Evolutionary conservation across 495 filamentous ascomycete genomes (phyloP).

Genomic region (Parathielavia appendiculata): DNA sequence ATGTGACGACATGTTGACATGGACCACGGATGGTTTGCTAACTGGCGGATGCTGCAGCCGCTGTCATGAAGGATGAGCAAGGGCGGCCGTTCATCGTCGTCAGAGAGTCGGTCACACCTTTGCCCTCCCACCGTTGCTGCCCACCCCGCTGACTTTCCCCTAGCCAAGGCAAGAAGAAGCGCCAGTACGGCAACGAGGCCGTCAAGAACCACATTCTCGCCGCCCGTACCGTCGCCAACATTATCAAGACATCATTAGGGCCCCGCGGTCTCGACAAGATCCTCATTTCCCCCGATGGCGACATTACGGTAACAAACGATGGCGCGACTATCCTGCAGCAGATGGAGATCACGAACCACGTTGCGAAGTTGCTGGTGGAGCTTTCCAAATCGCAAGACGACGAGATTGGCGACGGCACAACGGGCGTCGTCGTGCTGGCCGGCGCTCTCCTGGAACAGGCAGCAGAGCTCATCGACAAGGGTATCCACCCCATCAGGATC

Average conservation of each 20-base stretch:
- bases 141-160: conserved; percentile 17
- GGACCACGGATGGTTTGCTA: conserved; percentile 9
- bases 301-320: conserved; percentile 99
- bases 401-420: conserved; percentile 98
- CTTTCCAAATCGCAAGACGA: conserved; percentile 99
- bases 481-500: conserved; percentile 97
- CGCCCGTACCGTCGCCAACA: conserved; percentile 89
- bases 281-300: conserved; percentile 95
- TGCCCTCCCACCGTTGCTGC: conserved; percentile 7
- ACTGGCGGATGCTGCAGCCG: conserved; percentile 33
- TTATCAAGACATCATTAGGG: conserved; percentile 94
- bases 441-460: conserved; percentile 94
- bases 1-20: conserved; percentile 20
- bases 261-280: conserved; percentile 98
- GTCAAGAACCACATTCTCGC: conserved; percentile 98
- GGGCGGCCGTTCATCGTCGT: conserved; percentile 97
- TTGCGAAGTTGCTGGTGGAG: conserved; percentile 93
- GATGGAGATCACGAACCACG: conserved; percentile 99
- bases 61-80: conserved; percentile 76
- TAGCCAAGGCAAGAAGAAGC: conserved; percentile 97
- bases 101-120: conserved; percentile 70
- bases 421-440: conserved; percentile 93
- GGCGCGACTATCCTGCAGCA: conserved; percentile 94
- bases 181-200: conserved; percentile 91
- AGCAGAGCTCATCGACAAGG: conserved; percentile 98